Evolutionary conservation across 768 basidiomycete species (phyloP).

Genomic region (Leucocoprinus leucothites): DNA sequence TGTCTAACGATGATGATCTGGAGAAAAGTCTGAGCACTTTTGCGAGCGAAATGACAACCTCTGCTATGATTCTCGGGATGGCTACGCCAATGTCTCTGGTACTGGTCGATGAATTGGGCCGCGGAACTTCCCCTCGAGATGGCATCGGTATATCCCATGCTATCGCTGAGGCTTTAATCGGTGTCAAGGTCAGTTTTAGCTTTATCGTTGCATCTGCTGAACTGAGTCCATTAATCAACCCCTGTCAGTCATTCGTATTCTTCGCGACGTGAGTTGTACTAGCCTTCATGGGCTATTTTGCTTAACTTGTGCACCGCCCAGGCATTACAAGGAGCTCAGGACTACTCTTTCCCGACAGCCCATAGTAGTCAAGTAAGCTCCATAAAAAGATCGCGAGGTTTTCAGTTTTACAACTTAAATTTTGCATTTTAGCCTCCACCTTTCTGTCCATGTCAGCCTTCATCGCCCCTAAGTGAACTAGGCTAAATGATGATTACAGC

Average conservation of each 20-base stretch:
- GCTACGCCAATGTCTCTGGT: slow-evolving; percentile 71
- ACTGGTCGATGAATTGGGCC: slow-evolving; percentile 89
- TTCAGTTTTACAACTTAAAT: not conserved
- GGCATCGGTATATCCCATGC: slow-evolving; percentile 83
- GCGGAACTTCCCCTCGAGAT: slow-evolving; percentile 85
- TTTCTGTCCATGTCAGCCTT: slow-evolving; percentile 66
- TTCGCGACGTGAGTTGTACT: slow-evolving; percentile 72
- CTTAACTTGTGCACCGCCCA: slow-evolving; percentile 22
- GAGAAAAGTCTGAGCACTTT: slow-evolving; percentile 92
- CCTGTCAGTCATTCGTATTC: slow-evolving; percentile 71
- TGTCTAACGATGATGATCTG: slow-evolving; percentile 93
- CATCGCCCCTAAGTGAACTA: not conserved
- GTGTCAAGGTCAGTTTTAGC: slow-evolving; percentile 53
- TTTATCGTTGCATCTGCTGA: not conserved
- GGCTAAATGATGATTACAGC: slow-evolving; percentile 33
- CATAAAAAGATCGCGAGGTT: not conserved
- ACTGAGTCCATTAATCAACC: not conserved
- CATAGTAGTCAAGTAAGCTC: slow-evolving; percentile 72
- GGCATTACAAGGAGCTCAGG: slow-evolving; percentile 80
- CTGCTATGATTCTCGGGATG: slow-evolving; percentile 87
- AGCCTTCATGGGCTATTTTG: not conserved
- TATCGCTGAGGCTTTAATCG: slow-evolving; percentile 75
- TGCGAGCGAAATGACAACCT: slow-evolving; percentile 90
- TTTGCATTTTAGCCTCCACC: slow-evolving; percentile 59
- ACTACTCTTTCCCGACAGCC: slow-evolving; percentile 75